Evolutionary conservation across 345 rosid species (phyloP), one percentile per base, ranked within the genome.

Genomic region (Passiflora organensis): DNA sequence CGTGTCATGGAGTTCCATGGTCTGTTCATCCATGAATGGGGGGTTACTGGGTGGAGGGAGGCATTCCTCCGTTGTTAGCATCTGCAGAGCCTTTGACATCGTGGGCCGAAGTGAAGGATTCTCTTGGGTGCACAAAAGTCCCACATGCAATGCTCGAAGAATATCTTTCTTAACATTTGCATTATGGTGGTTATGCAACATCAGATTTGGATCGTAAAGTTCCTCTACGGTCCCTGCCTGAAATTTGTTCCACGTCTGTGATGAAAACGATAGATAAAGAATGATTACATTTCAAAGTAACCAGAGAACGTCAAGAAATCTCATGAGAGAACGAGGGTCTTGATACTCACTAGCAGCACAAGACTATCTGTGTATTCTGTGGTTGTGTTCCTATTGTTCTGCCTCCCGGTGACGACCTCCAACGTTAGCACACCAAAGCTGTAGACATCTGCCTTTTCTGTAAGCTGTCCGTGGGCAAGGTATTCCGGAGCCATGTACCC

Each of bases 401-500:
- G 95, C 60, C 63, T 84, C 58, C 91, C 94, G 6, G 95, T 84
- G 6, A 80, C 88, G 23, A 79, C 83, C 76, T 91, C 98, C 51
- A 91, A 59, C 67, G 87, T 58, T 48, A 91, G 86, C 43, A 91
- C 95, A 2, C 96, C 98, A 15, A 80, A 91, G 66, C 95, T 85
- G 68, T 91, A 87, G 28, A 87, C 85, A 55, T 91, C 99, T 41
- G 67, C 96, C 65, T 89, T 93, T 67, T 93, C 99, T 17, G 99
- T 86, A 59, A 93, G 69, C 68, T 84, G 96, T 47, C 99, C 99
- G 38, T 86, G 86, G 18, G 89, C 93, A 11, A 88, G 78, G 76
- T 86, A 91, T 69, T 91, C 96, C 0, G 96, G 98, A 62, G 98
- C 96, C 96, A 91, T 88, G 63, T 91, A 86, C 18, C 98, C 98